Conservation (phyloP, 2,329 filamentous ascomycete genomes). For the Fusarium bactridioides region DNA sequence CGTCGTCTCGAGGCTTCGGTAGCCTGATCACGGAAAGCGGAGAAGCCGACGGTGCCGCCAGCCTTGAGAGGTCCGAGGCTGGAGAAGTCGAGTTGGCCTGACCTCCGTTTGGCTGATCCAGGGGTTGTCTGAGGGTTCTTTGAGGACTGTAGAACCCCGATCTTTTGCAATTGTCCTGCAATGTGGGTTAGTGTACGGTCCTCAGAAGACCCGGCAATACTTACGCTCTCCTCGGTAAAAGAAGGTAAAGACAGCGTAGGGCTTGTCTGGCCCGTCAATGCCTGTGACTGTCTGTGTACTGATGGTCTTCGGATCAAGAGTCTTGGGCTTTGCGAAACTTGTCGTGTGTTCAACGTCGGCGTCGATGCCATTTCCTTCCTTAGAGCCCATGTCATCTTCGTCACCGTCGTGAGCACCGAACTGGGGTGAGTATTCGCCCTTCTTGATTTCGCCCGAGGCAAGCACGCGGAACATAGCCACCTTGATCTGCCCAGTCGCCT, state of each 20-base stretch:
- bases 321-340: slow-evolving; percentile 96
- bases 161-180: slow-evolving; percentile 91
- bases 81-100: slow-evolving; percentile 84
- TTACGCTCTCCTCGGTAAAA: slow-evolving; percentile 94
- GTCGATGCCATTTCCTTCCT: slow-evolving; percentile 68
- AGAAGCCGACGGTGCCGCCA: slow-evolving; percentile 88
- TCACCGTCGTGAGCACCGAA: slow-evolving; percentile 97
- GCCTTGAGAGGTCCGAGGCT: slow-evolving; percentile 84
- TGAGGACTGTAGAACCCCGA: slow-evolving; percentile 80
- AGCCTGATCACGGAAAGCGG: slow-evolving; percentile 80
- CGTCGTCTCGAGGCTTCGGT: slow-evolving; percentile 63
- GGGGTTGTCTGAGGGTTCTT: slow-evolving; percentile 71
- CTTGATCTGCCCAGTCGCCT: slow-evolving; percentile 97
- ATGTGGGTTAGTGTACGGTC: slow-evolving; percentile 37
- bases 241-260: slow-evolving; percentile 97
- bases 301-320: slow-evolving; percentile 94
- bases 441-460: slow-evolving; percentile 95
- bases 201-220: slow-evolving; percentile 49
- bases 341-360: slow-evolving; percentile 95
- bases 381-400: slow-evolving; percentile 65
- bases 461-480: slow-evolving; percentile 95
- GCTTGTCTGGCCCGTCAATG: slow-evolving; percentile 93
- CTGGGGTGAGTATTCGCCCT: slow-evolving; percentile 96
- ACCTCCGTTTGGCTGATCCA: slow-evolving; percentile 76
- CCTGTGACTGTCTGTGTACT: slow-evolving; percentile 99